These are phyloP conservation scores for Eurotiales sp. DNA, from an alignment of 2,329 filamentous ascomycete genomes.

Conservation along the genomic window DNA sequence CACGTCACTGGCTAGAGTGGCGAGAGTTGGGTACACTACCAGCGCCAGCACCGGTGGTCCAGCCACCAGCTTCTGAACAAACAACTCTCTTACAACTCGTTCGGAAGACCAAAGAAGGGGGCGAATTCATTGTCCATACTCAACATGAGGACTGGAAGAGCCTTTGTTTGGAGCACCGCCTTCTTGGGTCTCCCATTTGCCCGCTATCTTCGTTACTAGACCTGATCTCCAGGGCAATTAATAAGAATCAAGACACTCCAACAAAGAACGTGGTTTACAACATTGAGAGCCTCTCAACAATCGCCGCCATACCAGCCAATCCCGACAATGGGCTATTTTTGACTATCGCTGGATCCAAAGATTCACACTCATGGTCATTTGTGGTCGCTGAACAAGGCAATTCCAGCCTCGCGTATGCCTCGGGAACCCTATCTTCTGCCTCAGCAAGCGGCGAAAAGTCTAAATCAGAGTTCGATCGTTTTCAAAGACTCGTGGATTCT, in stretches of 20 bases:
- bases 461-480: neutral
- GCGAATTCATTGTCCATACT: neutral
- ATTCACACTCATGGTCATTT: neutral
- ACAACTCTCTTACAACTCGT: neutral
- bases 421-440: neutral
- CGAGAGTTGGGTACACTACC: no score
- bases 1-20: constrained; percentile 30
- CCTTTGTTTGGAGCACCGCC: neutral
- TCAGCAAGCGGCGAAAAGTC: neutral
- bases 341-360: neutral
- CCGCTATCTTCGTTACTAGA: neutral
- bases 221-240: neutral
- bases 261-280: neutral
- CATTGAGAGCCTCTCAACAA: neutral
- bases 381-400: neutral
- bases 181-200: neutral
- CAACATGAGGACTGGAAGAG: neutral
- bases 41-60: no score
- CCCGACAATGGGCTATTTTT: neutral
- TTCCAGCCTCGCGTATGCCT: neutral
- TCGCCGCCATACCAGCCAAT: neutral
- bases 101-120: neutral
- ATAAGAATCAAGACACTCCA: neutral
- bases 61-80: neutral
- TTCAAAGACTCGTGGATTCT: neutral